These are phyloP conservation scores for Larix kaempferi DNA, from an alignment of 75 land plant genomes.

Conservation along the genomic window DNA sequence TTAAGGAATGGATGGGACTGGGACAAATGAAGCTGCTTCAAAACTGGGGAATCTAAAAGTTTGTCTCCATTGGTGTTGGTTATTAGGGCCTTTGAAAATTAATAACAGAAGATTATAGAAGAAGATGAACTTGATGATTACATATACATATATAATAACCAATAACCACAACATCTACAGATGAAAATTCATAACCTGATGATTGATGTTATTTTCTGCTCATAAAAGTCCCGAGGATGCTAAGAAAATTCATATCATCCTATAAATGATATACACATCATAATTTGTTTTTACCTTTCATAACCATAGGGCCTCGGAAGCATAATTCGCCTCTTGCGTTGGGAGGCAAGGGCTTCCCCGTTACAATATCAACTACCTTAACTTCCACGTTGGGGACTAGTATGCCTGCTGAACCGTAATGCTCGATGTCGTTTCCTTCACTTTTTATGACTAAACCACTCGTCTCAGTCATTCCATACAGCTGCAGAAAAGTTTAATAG, in stretches of 20 bases:
- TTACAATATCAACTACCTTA: conserved; percentile 20
- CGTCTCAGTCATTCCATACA: conserved; percentile 52
- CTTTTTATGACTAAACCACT: conserved; percentile 20
- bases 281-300: conserved; percentile 33
- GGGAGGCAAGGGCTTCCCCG: conserved; percentile 17
- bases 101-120: too few species aligned
- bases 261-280: neutral
- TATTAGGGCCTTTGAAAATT: too few species aligned
- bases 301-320: conserved; percentile 28
- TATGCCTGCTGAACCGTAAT: conserved; percentile 20
- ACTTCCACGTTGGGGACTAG: conserved; percentile 23
- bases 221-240: neutral
- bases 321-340: conserved; percentile 17
- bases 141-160: too few species aligned
- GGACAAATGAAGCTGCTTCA: too few species aligned
- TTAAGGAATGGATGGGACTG: too few species aligned
- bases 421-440: conserved; percentile 15
- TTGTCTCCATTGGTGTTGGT: too few species aligned
- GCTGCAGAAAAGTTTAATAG: neutral
- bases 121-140: too few species aligned
- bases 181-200: too few species aligned
- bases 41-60: too few species aligned
- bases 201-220: too few species aligned
- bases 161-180: too few species aligned
- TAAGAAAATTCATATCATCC: neutral